Conservation (phyloP, 192 early-diverging fungal species). For the Backusella liffmaniae region DNA sequence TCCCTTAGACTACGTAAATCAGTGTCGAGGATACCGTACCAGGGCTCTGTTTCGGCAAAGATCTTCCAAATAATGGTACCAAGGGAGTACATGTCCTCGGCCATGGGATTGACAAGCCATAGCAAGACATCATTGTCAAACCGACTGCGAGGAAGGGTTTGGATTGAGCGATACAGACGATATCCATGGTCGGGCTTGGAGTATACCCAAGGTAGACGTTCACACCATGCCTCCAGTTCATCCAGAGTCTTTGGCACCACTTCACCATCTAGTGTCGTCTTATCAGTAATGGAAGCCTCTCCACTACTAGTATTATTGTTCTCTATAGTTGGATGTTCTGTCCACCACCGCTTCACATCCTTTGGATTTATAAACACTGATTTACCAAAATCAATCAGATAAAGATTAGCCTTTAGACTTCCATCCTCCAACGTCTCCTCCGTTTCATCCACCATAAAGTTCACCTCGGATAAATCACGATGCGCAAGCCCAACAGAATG, state of each 20-base stretch:
- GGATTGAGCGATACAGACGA: slow-evolving; percentile 52
- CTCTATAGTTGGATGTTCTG: slow-evolving; percentile 13
- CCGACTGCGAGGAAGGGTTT: slow-evolving; percentile 50
- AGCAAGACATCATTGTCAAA: slow-evolving; percentile 40
- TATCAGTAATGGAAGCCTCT: neutral
- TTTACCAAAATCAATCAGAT: slow-evolving; percentile 63
- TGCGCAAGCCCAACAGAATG: slow-evolving; percentile 53
- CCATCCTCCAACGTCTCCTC: slow-evolving; percentile 43
- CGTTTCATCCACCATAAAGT: slow-evolving; percentile 57
- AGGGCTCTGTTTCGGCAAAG: slow-evolving; percentile 57
- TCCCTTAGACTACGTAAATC: slow-evolving; percentile 51
- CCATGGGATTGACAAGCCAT: slow-evolving; percentile 43
- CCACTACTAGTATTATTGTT: neutral
- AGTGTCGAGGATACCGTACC: slow-evolving; percentile 58
- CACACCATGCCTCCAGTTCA: slow-evolving; percentile 38
- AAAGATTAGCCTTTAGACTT: slow-evolving; percentile 39
- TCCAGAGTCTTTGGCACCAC: slow-evolving; percentile 38
- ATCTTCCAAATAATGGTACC: slow-evolving; percentile 60
- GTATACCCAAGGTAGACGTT: slow-evolving; percentile 43
- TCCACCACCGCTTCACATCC: slow-evolving; percentile 47
- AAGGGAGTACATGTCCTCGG: slow-evolving; percentile 57
- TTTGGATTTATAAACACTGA: slow-evolving; percentile 45
- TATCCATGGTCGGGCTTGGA: slow-evolving; percentile 58
- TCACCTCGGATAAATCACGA: slow-evolving; percentile 60
- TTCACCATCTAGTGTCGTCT: slow-evolving; percentile 15